Evolutionary conservation across 768 basidiomycete species (phyloP).

Genomic region (Hygrophorus russula): DNA sequence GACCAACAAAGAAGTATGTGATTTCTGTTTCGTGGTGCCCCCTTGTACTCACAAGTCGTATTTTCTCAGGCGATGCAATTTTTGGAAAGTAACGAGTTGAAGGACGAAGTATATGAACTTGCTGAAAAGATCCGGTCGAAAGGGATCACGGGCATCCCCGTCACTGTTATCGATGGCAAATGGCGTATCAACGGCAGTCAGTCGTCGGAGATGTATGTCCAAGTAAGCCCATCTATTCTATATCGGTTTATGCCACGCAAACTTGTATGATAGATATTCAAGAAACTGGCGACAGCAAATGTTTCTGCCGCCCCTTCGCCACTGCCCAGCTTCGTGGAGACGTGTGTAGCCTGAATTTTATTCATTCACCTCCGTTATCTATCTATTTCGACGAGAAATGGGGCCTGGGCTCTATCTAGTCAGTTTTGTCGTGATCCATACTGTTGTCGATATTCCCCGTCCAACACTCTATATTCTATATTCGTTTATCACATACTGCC

Average conservation of each 20-base stretch:
- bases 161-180: constrained; percentile 68
- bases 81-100: constrained; percentile 52
- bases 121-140: constrained; percentile 49
- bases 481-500: no score
- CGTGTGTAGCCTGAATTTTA: no score
- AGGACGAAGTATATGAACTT: constrained; percentile 51
- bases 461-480: no score
- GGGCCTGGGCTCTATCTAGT: no score
- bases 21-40: background rate
- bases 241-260: constrained; percentile 2
- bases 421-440: no score
- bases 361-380: no score
- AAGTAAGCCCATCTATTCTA: constrained; percentile 29
- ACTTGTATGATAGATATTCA: constrained; percentile 22
- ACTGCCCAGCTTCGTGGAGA: no score
- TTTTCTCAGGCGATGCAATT: constrained; percentile 52
- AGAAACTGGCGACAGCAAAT: constrained; percentile 12
- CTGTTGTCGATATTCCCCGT: no score
- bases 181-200: constrained; percentile 74
- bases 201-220: constrained; percentile 56
- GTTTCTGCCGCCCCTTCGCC: no score
- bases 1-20: constrained; percentile 45
- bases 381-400: no score
- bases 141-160: constrained; percentile 71
- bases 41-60: constrained; percentile 2